Base-by-base conservation (phyloP, 441 rosid species). In the Bocquillonia castaneifolia region DNA sequence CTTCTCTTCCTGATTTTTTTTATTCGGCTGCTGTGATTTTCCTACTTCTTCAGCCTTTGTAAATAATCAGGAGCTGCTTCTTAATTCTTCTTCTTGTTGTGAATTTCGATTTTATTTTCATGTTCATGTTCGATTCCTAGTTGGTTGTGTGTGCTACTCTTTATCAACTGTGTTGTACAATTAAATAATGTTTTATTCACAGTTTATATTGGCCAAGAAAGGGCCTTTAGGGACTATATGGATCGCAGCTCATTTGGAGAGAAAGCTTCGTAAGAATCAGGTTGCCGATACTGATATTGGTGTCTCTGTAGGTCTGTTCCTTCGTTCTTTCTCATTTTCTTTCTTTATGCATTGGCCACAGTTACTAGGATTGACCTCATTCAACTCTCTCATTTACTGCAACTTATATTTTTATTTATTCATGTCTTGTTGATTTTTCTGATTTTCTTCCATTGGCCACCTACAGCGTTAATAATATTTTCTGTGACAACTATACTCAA, bases 161-260 rank as follows among this genome's bases (percentile, higher is more conserved):
- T 2, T 51, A 31, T 40, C n/a, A 52, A 0, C 22, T 25, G 18
- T 62, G 28, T 37, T 63, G 69, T 68, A 45, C 10, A 63, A 34
- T 26, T 50, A 26, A 71, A 79, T 73, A 75, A 95, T 95, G 99
- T 95, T 95, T 81, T 95, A 95, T 76, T 92, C 99, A 55, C 99
- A 95, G 83, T 95, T 95, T 76, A 95, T 95, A 77, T 81, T 95
- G 90, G 99, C 99, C 65, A 95, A 95, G 93, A 95, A 95, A 85
- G 99, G 99, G 69, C 99, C 99, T 61, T 82, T 95, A 57, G 98
- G 99, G 72, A 95, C 99, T 8, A 95, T 95, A 78, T 95, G 99
- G 99, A 95, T 95, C 20, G 99, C 99, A 0, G 99, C 99, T 52
- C 99, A 95, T 79, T 81, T 95, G 82, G 99, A 95, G 84, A 85